These are phyloP conservation scores for Candida oleophila DNA, from an alignment of 805 yeast species.

Conservation along the genomic window DNA sequence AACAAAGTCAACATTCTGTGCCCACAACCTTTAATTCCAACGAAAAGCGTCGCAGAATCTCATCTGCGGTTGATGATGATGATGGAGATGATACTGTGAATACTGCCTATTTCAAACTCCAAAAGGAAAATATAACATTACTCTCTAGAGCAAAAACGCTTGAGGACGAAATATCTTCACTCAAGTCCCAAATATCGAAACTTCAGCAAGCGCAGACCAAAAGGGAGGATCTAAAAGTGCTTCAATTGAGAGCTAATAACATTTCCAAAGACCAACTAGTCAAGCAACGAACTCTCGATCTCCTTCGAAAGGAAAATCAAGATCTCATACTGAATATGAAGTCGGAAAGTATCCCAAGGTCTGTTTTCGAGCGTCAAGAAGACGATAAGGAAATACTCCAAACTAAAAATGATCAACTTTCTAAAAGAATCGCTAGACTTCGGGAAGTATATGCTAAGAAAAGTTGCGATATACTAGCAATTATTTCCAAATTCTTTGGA, in stretches of 20 bases:
- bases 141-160: constrained; percentile 34
- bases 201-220: constrained; percentile 18
- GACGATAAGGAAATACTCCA: constrained; percentile 52
- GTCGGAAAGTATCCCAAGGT: constrained; percentile 44
- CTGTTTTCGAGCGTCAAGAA: constrained; percentile 62
- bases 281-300: constrained; percentile 50
- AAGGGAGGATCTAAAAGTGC: constrained; percentile 38
- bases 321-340: constrained; percentile 32
- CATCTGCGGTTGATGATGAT: constrained; percentile 11
- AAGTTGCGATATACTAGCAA: constrained; percentile 68
- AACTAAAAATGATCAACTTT: constrained; percentile 44
- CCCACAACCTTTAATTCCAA: constrained; percentile 9
- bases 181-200: constrained; percentile 36
- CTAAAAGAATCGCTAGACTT: constrained; percentile 53
- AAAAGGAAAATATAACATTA: constrained; percentile 40
- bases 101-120: constrained; percentile 24
- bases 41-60: constrained; percentile 9
- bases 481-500: constrained; percentile 68
- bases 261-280: constrained; percentile 58
- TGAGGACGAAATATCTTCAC: constrained; percentile 30
- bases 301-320: constrained; percentile 57
- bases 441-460: constrained; percentile 61
- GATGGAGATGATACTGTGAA: constrained; percentile 21
- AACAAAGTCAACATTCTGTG: constrained; percentile 21
- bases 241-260: constrained; percentile 70